Conservation (phyloP, 2,329 filamentous ascomycete species). For the Fusarium albosuccineum region DNA sequence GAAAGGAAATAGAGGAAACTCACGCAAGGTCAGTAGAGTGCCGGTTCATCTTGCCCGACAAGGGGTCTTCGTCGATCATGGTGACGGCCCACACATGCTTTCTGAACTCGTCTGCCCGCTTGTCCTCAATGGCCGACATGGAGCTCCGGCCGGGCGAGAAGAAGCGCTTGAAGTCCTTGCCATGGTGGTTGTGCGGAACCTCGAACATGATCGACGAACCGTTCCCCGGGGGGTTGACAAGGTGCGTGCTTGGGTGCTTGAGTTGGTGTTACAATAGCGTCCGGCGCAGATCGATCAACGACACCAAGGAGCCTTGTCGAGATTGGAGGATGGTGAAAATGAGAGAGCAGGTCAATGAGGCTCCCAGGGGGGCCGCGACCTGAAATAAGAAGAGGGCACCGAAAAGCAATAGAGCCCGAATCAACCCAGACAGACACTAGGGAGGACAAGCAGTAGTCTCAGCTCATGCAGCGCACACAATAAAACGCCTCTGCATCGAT, state of each 20-base stretch:
- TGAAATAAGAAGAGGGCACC: conserved; percentile 19
- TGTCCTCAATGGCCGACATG: conserved; percentile 46
- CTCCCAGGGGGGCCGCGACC: conserved; percentile 8
- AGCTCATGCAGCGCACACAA: conserved; percentile 9
- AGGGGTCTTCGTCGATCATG: conserved; percentile 46
- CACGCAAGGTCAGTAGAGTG: conserved; percentile 42
- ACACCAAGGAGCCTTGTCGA: no score
- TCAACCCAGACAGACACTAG: conserved; percentile 13
- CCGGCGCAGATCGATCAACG: no score
- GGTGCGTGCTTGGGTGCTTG: not conserved
- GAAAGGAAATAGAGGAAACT: conserved; percentile 24
- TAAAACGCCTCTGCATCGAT: conserved; percentile 34
- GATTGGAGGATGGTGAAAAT: not conserved
- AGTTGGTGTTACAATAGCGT: not conserved
- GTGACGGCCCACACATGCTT: conserved; percentile 46
- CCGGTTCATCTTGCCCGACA: conserved; percentile 29
- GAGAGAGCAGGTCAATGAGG: conserved; percentile 30
- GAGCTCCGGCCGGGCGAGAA: conserved; percentile 46
- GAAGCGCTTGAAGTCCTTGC: conserved; percentile 45
- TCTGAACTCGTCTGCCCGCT: conserved; percentile 45
- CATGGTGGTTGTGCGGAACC: conserved; percentile 45
- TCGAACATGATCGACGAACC: conserved; percentile 43
- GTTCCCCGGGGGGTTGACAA: conserved; percentile 11
- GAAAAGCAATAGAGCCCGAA: conserved; percentile 2
- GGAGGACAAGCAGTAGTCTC: conserved; percentile 16